phyloP scores from a whole-genome alignment of 805 yeast species.

The Sugiyamaella chiloensis region DNA sequence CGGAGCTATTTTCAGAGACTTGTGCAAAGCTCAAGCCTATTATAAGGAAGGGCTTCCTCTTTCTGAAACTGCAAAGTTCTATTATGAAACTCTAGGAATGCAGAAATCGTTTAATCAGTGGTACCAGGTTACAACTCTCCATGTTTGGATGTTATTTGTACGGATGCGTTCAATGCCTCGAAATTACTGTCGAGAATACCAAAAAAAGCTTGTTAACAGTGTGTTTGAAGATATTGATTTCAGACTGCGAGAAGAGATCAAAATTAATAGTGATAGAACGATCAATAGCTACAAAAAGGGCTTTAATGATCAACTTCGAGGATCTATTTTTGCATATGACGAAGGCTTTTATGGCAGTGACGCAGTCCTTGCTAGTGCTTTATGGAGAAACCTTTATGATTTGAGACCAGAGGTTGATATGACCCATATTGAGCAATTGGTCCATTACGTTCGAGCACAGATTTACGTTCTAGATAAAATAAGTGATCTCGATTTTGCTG shows the following conservation, averaged over 20 bases:
- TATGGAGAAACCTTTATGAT: slow-evolving; percentile 79
- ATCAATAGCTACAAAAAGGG: slow-evolving; percentile 86
- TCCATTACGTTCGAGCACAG: slow-evolving; percentile 88
- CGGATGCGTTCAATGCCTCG: slow-evolving; percentile 97
- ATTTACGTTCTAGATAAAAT: slow-evolving; percentile 80
- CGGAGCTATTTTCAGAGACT: slow-evolving; percentile 80
- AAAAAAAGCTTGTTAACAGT: slow-evolving; percentile 86
- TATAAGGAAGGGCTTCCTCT: slow-evolving; percentile 36
- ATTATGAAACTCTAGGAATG: slow-evolving; percentile 76
- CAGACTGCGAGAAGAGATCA: slow-evolving; percentile 81
- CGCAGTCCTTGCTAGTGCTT: slow-evolving; percentile 40
- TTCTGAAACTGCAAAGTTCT: slow-evolving; percentile 72
- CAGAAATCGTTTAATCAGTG: slow-evolving; percentile 92
- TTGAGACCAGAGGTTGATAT: slow-evolving; percentile 79
- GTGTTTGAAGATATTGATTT: slow-evolving; percentile 86
- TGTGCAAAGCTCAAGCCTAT: slow-evolving; percentile 77
- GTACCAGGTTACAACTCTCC: slow-evolving; percentile 89
- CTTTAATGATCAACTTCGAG: slow-evolving; percentile 85
- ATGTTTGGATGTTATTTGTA: slow-evolving; percentile 89
- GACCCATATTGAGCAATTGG: slow-evolving; percentile 79
- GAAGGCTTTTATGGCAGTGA: slow-evolving; percentile 77
- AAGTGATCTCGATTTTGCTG: slow-evolving; percentile 89
- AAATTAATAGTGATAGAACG: slow-evolving; percentile 73
- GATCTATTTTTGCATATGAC: slow-evolving; percentile 85
- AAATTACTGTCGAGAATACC: slow-evolving; percentile 82